These are phyloP conservation scores for Arachis hypogaea DNA, from an alignment of 306 rosid species.

Conservation along the genomic window DNA sequence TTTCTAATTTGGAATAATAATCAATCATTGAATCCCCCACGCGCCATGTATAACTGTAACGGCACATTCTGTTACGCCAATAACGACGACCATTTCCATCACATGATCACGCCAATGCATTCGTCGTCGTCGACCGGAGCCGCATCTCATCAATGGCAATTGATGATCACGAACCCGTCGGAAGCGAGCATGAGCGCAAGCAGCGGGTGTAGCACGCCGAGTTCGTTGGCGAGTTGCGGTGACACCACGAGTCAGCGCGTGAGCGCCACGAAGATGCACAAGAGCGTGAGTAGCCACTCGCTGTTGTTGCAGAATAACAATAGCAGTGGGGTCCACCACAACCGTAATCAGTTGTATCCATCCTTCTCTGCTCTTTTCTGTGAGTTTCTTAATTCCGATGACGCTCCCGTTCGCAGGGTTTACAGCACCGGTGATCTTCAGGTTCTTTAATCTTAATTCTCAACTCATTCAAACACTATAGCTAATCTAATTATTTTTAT, in stretches of 20 bases:
- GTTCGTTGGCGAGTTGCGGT: constrained; percentile 47
- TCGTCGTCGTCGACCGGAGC: not conserved
- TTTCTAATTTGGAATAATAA: not conserved
- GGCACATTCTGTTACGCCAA: constrained; percentile 51
- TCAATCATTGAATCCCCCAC: constrained; percentile 21
- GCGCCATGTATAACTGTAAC: constrained; percentile 62
- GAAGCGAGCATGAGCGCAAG: constrained; percentile 28
- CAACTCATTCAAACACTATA: not conserved
- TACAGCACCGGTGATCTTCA: constrained; percentile 83
- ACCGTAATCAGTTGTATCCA: constrained; percentile 28
- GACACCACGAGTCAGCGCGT: constrained; percentile 21
- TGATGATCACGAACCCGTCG: constrained; percentile 31
- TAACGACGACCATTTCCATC: constrained; percentile 34
- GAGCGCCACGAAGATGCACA: constrained; percentile 45
- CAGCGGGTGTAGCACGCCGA: constrained; percentile 70
- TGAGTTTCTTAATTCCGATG: constrained; percentile 43
- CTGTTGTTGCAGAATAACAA: constrained; percentile 53
- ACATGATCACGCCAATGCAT: not conserved
- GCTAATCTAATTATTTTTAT: too few species aligned
- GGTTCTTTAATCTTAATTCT: constrained; percentile 31
- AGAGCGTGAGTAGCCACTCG: constrained; percentile 67
- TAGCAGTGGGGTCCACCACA: constrained; percentile 31
- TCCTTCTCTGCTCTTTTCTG: constrained; percentile 41
- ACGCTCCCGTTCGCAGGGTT: constrained; percentile 63
- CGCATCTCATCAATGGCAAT: constrained; percentile 38